Conservation (phyloP, 2,329 filamentous ascomycete species). For the Macroventuria anomochaeta region DNA sequence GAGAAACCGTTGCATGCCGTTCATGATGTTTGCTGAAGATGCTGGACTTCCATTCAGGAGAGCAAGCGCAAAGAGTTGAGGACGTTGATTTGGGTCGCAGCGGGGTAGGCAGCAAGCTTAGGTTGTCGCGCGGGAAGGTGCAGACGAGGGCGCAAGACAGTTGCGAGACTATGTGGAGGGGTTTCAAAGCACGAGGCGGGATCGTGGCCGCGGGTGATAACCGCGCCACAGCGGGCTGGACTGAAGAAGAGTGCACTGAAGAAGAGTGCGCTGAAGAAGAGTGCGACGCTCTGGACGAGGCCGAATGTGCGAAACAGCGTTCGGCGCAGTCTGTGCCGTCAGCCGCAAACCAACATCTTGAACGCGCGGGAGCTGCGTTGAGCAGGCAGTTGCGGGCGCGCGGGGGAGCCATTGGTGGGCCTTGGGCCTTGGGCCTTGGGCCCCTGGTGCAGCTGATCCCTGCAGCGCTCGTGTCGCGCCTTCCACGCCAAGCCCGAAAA, state of each 20-base stretch:
- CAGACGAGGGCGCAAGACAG: conserved; percentile 19
- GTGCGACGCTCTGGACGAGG: not conserved
- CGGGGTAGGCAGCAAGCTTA: conserved; percentile 25
- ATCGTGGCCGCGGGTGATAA: conserved; percentile 2
- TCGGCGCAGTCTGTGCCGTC: not conserved
- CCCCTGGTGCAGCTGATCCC: conserved; percentile 15
- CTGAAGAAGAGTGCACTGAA: not conserved
- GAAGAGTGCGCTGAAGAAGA: too few relatives aligned
- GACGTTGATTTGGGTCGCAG: conserved; percentile 14
- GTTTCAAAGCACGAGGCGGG: conserved; percentile 1
- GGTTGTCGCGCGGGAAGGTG: conserved; percentile 16
- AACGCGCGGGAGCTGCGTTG: conserved; percentile 7
- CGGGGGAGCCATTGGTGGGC: conserved; percentile 7
- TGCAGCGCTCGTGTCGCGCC: conserved; percentile 19
- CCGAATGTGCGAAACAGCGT: not conserved
- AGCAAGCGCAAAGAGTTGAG: conserved; percentile 2
- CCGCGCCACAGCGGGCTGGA: conserved; percentile 14
- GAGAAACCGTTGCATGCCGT: conserved; percentile 68
- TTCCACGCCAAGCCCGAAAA: conserved; percentile 22
- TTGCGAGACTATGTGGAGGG: not conserved
- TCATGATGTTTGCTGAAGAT: conserved; percentile 48
- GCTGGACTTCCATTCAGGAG: conserved; percentile 29
- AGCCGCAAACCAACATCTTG: conserved; percentile 10
- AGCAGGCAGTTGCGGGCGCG: conserved; percentile 14
- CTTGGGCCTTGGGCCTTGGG: conserved; percentile 5